Evolutionary conservation across 2,329 filamentous ascomycete genomes (phyloP), one percentile per base, ranked within the genome.

Genomic region (Aspergillus bombycis): DNA sequence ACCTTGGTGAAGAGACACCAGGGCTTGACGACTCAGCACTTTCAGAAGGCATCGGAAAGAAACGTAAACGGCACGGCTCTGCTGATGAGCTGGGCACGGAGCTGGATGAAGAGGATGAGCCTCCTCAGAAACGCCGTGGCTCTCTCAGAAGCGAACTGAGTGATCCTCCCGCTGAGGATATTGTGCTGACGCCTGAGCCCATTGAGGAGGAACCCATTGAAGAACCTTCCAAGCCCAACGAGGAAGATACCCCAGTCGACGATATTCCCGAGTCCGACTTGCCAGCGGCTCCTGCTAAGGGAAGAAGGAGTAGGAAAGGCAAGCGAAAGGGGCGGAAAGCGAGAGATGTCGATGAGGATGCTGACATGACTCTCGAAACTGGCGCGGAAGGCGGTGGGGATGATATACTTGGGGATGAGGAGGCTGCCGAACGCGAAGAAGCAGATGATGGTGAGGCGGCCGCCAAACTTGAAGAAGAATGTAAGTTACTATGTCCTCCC

Each of bases 381-480:
- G 76, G 78, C 55, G 77, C 78, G 41, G 78, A 79, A 54, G 80
- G 79, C 58, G 80, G 79, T 62, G 79, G 78, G 12, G 80, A 81
- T 62, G 79, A 82, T 70, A 74, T 83, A 28, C 82, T 81, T 32
- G 85, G 83, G 54, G 89, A 80, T 16, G 77, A 77, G 53, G 82
- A 81, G 53, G 75, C 79, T 56, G 78, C 71, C n/a, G 83, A 83
- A 59, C 81, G 75, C 12, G 46, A 69, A 28, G 83, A 84, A 26
- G 79, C 77, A 12, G 82, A 80, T 58, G 80, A 80, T 57, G 74
- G 74, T 28, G 81, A 83, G 58, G 76, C 75, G 7, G 65, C 73
- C n/a, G 77, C 80, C n/a, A 84, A 82, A 70, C 77, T 76, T 21
- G 84, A 85, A 69, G 84, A 86, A 78, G 83, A 84, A 71, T 76